These are phyloP conservation scores for Magnaporthiopsis incrustans DNA, from an alignment of 2,329 filamentous ascomycete genomes.

Conservation along the genomic window DNA sequence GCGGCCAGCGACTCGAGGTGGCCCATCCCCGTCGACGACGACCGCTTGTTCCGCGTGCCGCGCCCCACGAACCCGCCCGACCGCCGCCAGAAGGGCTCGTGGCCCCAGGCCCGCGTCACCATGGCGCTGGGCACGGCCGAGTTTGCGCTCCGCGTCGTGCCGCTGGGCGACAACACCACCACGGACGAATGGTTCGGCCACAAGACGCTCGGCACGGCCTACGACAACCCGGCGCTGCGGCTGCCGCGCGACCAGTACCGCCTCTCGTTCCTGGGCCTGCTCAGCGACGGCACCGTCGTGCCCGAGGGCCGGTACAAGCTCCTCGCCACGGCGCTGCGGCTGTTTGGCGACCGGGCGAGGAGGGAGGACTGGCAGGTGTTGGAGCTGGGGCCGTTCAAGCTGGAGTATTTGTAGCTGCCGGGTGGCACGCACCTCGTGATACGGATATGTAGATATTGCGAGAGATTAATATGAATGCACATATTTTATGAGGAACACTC, in stretches of 20 bases:
- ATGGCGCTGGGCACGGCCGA: neutral
- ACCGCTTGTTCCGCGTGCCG: neutral
- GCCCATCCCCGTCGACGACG: neutral
- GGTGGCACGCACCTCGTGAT: too few species aligned
- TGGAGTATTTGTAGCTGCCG: neutral
- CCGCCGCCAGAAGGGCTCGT: neutral
- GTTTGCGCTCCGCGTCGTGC: constrained; percentile 2
- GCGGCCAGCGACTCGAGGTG: neutral
- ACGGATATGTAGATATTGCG: too few species aligned
- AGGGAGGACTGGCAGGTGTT: constrained; percentile 1
- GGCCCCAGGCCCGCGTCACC: neutral
- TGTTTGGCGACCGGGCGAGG: constrained; percentile 1
- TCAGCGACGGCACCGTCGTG: constrained; percentile 1
- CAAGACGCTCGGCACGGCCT: neutral
- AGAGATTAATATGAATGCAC: neutral
- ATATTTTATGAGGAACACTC: too few species aligned
- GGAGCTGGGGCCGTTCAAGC: constrained; percentile 1
- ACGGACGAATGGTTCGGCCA: neutral
- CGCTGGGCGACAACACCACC: too few species aligned
- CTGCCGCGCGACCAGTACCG: neutral
- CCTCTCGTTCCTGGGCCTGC: constrained; percentile 1
- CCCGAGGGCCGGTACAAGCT: constrained; percentile 6
- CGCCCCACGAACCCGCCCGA: neutral
- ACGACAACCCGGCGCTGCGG: neutral
- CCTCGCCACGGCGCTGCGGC: neutral